Evolutionary conservation across 257 asterid species (phyloP).

Genomic region (Schizonepeta tenuifolia): DNA sequence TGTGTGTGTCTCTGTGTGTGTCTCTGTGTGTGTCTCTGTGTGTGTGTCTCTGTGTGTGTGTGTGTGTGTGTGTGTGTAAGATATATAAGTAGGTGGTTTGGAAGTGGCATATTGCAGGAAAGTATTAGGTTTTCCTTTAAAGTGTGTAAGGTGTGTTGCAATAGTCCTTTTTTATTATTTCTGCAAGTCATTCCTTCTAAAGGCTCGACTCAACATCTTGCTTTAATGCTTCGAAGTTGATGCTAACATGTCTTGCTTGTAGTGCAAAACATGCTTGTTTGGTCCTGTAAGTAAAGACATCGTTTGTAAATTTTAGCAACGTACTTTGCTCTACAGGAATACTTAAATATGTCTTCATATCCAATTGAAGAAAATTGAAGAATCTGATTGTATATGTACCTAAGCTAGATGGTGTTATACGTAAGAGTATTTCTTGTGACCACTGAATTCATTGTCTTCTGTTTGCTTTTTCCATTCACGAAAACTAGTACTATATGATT

Average conservation of each 20-base stretch:
- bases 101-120: not conserved
- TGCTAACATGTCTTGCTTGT: constrained; percentile 33
- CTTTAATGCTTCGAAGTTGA: constrained; percentile 26
- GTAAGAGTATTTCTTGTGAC: not conserved
- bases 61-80: no score
- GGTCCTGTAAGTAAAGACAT: constrained; percentile 27
- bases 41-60: no score
- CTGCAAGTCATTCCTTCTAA: constrained; percentile 14
- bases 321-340: not conserved
- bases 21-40: no score
- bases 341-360: not conserved
- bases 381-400: not conserved
- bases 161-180: constrained; percentile 19
- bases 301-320: not conserved
- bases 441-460: constrained; percentile 4
- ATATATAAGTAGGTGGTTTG: constrained; percentile 5
- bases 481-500: not conserved
- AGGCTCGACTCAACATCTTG: constrained; percentile 2
- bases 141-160: constrained; percentile 9
- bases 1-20: no score
- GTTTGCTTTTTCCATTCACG: constrained; percentile 11
- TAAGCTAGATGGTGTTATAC: not conserved
- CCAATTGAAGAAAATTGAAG: not conserved
- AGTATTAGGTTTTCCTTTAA: constrained; percentile 1
- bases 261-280: constrained; percentile 28